These are phyloP conservation scores for Cystoisospora suis DNA, from an alignment of 169 alveolate genomes.

Conservation along the genomic window DNA sequence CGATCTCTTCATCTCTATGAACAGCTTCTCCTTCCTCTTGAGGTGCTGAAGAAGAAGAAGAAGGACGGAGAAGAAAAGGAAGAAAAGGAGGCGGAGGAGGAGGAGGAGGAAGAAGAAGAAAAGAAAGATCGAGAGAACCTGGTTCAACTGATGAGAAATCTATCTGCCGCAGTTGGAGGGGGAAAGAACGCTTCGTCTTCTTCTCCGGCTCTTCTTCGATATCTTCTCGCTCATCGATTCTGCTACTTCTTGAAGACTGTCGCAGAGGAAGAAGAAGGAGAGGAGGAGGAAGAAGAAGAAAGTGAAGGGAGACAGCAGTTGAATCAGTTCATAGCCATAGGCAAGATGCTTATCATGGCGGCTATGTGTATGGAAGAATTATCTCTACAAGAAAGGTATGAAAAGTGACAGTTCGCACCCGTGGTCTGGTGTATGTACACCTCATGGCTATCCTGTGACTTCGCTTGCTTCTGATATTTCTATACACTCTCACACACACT, in stretches of 20 bases:
- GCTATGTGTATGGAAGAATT: background rate
- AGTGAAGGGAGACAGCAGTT: background rate
- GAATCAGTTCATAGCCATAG: constrained; percentile 18
- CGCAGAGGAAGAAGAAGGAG: constrained; percentile 18
- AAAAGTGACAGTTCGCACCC: background rate
- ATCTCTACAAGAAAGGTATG: constrained; percentile 11
- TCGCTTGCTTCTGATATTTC: background rate
- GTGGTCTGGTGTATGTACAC: background rate
- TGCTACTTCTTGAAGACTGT: background rate
- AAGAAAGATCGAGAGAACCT: background rate
- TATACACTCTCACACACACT: background rate
- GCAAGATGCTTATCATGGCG: background rate
- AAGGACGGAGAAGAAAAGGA: background rate
- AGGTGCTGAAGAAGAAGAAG: background rate
- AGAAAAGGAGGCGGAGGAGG: background rate
- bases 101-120: constrained; percentile 20
- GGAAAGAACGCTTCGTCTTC: background rate
- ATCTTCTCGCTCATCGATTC: background rate
- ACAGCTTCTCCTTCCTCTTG: background rate
- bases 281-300: background rate
- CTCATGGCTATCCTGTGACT: background rate
- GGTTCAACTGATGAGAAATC: too few species aligned
- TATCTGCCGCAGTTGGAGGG: too few species aligned
- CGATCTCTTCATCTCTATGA: background rate
- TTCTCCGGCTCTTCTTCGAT: background rate